Evolutionary conservation across 139 green algal genomes (phyloP).

Genomic region (Asterochloris sp.): DNA sequence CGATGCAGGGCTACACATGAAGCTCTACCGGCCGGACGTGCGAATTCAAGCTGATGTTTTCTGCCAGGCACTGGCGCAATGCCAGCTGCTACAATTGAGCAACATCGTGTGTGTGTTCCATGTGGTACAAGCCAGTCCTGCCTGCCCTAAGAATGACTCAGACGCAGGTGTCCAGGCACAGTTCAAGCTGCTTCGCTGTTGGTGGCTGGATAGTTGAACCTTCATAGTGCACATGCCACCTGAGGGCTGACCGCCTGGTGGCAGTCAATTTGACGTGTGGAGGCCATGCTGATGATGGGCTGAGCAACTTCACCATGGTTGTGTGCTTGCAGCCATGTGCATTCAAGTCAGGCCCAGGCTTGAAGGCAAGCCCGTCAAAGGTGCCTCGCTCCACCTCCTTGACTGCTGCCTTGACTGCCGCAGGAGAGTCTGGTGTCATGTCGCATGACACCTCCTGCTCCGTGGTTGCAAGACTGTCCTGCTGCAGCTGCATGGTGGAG

Average conservation of each 20-base stretch:
- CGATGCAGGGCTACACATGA: too few species aligned
- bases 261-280: background rate
- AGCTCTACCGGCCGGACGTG: too few species aligned
- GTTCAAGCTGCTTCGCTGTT: background rate
- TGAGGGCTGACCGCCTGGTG: constrained; percentile 9
- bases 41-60: too few species aligned
- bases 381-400: background rate
- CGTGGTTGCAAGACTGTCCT: background rate
- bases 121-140: too few species aligned
- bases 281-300: background rate
- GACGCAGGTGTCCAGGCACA: background rate
- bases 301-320: background rate
- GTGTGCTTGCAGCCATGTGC: background rate
- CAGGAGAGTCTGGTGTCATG: background rate
- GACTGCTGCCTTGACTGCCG: background rate
- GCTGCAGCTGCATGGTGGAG: background rate
- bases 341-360: too few species aligned
- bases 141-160: background rate
- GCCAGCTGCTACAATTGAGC: too few species aligned
- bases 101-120: too few species aligned
- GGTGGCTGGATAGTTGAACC: background rate
- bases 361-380: background rate
- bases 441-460: background rate
- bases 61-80: too few species aligned
- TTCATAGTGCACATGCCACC: constrained; percentile 5